Evolutionary conservation across 306 rosid species (phyloP).

Genomic region (Pueraria montana): DNA sequence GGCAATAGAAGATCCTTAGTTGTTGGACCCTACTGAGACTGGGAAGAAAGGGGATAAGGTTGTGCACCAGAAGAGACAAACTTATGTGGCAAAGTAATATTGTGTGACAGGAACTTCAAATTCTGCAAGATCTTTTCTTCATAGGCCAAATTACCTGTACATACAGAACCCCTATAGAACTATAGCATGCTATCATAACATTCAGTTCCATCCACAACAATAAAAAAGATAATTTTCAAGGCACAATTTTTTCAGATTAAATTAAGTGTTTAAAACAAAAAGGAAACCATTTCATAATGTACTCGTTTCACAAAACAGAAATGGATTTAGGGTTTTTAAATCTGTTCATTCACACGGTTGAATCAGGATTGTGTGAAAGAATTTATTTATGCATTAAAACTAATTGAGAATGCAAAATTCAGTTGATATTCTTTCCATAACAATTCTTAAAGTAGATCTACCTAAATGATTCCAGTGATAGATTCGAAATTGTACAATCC

Average conservation of each 20-base stretch:
- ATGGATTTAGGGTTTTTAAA: not conserved
- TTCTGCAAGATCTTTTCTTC: constrained; percentile 4
- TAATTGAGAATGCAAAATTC: not conserved
- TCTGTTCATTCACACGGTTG: not conserved
- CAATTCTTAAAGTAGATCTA: constrained; percentile 9
- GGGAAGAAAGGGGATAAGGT: not conserved
- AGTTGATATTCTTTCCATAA: constrained; percentile 7
- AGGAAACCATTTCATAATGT: not conserved
- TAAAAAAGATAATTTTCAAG: constrained; percentile 27
- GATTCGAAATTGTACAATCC: constrained; percentile 1
- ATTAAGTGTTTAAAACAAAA: not conserved
- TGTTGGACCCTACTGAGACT: not conserved
- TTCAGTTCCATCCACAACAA: constrained; percentile 17
- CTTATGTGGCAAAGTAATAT: not conserved
- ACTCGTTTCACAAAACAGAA: not conserved
- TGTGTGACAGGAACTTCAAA: constrained; percentile 6
- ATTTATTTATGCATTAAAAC: not conserved
- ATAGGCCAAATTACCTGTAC: not conserved
- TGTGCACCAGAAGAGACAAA: constrained; percentile 17
- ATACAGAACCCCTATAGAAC: not conserved
- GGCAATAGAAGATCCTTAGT: not conserved
- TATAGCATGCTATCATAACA: not conserved
- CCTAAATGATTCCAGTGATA: not conserved
- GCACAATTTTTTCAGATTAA: not conserved
- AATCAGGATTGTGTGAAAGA: not conserved